Evolutionary conservation across 805 yeast genomes (phyloP).

Genomic region (Lipomyces starkeyi): DNA sequence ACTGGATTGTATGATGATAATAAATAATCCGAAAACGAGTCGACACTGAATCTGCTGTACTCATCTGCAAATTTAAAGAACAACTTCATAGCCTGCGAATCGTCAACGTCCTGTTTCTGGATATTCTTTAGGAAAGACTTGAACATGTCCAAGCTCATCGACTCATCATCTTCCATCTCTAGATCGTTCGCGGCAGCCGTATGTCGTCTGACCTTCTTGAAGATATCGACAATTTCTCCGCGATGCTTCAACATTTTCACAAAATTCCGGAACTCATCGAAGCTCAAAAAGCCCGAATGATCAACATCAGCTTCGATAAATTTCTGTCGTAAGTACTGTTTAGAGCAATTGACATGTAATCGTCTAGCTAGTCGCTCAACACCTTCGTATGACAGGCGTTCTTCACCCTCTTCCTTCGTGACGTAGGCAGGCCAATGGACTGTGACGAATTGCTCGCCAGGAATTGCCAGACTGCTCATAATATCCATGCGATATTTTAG

Average conservation of each 20-base stretch:
- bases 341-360: slow-evolving; percentile 74
- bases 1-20: slow-evolving; percentile 44
- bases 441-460: slow-evolving; percentile 65
- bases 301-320: slow-evolving; percentile 63
- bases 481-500: slow-evolving; percentile 64
- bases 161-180: slow-evolving; percentile 26
- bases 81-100: slow-evolving; percentile 45
- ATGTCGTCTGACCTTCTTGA: slow-evolving; percentile 46
- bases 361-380: slow-evolving; percentile 68
- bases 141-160: slow-evolving; percentile 27
- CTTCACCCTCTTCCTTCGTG: slow-evolving; percentile 37
- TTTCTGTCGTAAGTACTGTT: slow-evolving; percentile 53
- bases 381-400: slow-evolving; percentile 61
- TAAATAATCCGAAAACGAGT: slow-evolving; percentile 51
- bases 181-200: slow-evolving; percentile 19
- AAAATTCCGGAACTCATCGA: slow-evolving; percentile 75
- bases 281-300: slow-evolving; percentile 60
- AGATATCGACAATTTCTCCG: slow-evolving; percentile 62
- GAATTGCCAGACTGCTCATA: slow-evolving; percentile 65
- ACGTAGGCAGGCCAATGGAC: slow-evolving; percentile 67
- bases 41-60: slow-evolving; percentile 37
- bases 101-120: slow-evolving; percentile 56
- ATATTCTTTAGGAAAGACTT: slow-evolving; percentile 52
- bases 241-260: slow-evolving; percentile 71
- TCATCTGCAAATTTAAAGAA: slow-evolving; percentile 50